These are phyloP conservation scores for Saxophila tyrrhenica DNA, from an alignment of 495 filamentous ascomycete species.

Conservation along the genomic window DNA sequence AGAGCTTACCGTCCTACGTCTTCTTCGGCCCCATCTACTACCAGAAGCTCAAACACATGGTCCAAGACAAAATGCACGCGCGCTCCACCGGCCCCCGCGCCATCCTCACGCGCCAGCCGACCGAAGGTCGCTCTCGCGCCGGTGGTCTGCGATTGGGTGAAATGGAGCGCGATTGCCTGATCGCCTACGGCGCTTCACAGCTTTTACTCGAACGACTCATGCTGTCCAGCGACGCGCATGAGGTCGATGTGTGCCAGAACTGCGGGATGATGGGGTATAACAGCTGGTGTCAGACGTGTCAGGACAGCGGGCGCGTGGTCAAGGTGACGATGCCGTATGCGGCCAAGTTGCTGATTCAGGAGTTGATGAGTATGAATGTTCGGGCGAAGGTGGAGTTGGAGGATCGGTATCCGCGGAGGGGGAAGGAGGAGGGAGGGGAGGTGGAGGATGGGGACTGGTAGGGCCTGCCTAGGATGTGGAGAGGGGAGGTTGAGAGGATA, in stretches of 20 bases:
- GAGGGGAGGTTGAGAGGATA: too few species aligned
- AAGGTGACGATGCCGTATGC: slow-evolving; percentile 98
- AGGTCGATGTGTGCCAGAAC: slow-evolving; percentile 81
- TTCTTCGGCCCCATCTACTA: slow-evolving; percentile 99
- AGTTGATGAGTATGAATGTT: slow-evolving; percentile 96
- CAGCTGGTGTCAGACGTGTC: slow-evolving; percentile 85
- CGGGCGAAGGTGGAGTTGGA: slow-evolving; percentile 73
- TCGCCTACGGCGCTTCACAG: slow-evolving; percentile 79
- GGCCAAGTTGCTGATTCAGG: slow-evolving; percentile 92
- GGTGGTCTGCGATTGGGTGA: slow-evolving; percentile 91
- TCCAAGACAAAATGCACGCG: slow-evolving; percentile 99
- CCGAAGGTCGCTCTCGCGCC: slow-evolving; percentile 84
- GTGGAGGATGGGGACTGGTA: too few species aligned
- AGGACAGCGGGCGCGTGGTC: slow-evolving; percentile 64
- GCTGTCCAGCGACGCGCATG: slow-evolving; percentile 79
- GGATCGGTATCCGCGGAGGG: slow-evolving; percentile 66
- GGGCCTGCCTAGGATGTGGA: too few species aligned
- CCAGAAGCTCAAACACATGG: slow-evolving; percentile 99
- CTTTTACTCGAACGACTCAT: slow-evolving; percentile 89
- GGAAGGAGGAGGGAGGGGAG: background rate
- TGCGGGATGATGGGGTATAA: slow-evolving; percentile 93
- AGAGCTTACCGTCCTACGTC: slow-evolving; percentile 86
- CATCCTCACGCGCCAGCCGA: slow-evolving; percentile 89
- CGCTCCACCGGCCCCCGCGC: slow-evolving; percentile 81
- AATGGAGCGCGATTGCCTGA: slow-evolving; percentile 97